Conservation (phyloP, 169 alveolate genomes). For the Eimeria maxima region DNA sequence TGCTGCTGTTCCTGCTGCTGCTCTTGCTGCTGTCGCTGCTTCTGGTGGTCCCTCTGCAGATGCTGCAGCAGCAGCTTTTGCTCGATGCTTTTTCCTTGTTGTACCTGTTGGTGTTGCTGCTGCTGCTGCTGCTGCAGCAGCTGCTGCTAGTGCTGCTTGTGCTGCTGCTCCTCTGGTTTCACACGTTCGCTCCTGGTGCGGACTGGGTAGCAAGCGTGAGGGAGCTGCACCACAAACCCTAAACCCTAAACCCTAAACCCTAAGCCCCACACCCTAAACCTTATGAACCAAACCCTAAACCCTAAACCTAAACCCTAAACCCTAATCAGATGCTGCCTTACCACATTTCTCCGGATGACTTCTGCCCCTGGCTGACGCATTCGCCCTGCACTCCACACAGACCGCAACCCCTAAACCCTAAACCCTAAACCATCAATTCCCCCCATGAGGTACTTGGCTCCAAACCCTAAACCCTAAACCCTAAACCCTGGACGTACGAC, state of each 20-base stretch:
- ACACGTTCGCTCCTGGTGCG: not conserved
- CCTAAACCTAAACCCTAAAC: constrained; percentile 34
- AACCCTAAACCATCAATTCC: not conserved
- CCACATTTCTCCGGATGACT: not conserved
- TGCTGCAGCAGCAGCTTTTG: not conserved
- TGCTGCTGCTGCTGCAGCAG: not conserved
- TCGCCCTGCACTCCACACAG: not conserved
- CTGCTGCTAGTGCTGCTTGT: not conserved
- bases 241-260: not conserved
- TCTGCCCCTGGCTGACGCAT: not conserved
- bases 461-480: constrained; percentile 23
- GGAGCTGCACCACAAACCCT: not conserved
- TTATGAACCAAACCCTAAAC: not conserved
- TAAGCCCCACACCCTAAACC: not conserved
- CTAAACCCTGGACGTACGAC: constrained; percentile 26
- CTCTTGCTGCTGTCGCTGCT: too few relatives aligned
- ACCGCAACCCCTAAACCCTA: not conserved
- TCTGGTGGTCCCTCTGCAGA: not conserved
- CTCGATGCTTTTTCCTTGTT: too few relatives aligned
- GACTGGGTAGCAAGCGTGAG: not conserved
- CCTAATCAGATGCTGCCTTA: constrained; percentile 22
- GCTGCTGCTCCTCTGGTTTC: not conserved
- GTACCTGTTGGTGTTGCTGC: not conserved
- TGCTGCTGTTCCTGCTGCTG: too few relatives aligned
- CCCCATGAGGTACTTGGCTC: too few relatives aligned